These are phyloP conservation scores for Aspergillus ellipticus DNA, from an alignment of 495 filamentous ascomycete genomes.

Conservation along the genomic window DNA sequence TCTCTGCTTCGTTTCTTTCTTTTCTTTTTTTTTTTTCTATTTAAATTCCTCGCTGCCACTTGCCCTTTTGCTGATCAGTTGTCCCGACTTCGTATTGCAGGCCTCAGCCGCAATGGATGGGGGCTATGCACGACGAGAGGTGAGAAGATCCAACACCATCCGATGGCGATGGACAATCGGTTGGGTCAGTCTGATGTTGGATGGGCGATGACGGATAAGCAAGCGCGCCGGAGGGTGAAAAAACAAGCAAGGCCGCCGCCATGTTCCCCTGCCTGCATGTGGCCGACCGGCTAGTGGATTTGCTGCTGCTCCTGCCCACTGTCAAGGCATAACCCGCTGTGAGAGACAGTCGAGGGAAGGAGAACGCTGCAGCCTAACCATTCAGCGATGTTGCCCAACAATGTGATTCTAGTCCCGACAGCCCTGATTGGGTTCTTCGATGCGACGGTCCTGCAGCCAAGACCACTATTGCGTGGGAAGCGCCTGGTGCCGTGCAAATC, in stretches of 20 bases:
- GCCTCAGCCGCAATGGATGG: not conserved
- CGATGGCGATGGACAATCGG: not conserved
- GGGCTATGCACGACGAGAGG: not conserved
- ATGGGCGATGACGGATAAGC: not conserved
- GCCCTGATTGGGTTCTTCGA: not conserved
- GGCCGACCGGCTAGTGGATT: too few relatives aligned
- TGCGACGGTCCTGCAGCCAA: not conserved
- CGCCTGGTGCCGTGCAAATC: too few relatives aligned
- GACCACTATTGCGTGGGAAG: not conserved
- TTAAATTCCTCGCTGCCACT: not conserved
- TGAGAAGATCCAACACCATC: not conserved
- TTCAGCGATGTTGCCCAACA: not conserved
- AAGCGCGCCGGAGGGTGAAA: not conserved
- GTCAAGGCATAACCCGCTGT: too few relatives aligned
- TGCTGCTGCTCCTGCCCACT: too few relatives aligned
- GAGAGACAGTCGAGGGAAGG: not conserved
- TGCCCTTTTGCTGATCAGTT: not conserved
- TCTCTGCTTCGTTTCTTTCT: not conserved
- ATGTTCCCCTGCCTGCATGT: too few relatives aligned
- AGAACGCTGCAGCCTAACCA: not conserved
- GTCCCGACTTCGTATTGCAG: not conserved
- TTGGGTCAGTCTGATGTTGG: not conserved
- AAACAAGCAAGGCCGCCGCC: not conserved
- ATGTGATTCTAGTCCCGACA: not conserved
- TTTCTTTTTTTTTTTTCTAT: too few relatives aligned